Evolutionary conservation across 192 early-diverging fungal species (phyloP).

Genomic region (Linnemannia exigua): DNA sequence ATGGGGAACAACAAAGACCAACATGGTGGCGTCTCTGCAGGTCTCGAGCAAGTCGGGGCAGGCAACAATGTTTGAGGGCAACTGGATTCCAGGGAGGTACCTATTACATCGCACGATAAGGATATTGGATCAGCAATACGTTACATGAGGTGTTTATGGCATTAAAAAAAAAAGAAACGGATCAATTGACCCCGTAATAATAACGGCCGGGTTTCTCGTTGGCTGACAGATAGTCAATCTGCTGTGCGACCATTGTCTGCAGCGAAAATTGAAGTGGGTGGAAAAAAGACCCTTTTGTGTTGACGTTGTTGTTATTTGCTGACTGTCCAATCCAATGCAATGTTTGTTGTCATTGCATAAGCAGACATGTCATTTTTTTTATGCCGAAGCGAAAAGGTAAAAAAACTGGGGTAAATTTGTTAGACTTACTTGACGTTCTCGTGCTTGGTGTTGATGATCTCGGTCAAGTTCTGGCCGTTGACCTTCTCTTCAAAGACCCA

Average conservation of each 20-base stretch:
- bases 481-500: conserved; percentile 97
- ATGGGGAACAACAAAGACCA: conserved; percentile 96
- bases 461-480: conserved; percentile 87
- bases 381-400: not conserved
- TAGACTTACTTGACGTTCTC: conserved; percentile 85
- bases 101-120: conserved; percentile 14
- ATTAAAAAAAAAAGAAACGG: not conserved
- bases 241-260: not conserved
- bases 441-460: conserved; percentile 95
- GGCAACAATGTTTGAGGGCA: conserved; percentile 91
- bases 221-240: not conserved
- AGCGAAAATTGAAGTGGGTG: not conserved
- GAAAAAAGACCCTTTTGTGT: not conserved
- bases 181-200: not conserved
- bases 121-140: not conserved
- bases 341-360: conserved; percentile 3
- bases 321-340: not conserved
- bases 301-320: not conserved
- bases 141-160: not conserved
- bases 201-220: not conserved
- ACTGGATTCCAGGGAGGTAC: conserved; percentile 86
- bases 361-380: not conserved
- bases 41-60: conserved; percentile 85
- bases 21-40: conserved; percentile 86
- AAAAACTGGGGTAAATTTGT: not conserved